These are phyloP conservation scores for Penicillium vulpinum DNA, from an alignment of 2,329 filamentous ascomycete genomes.

Conservation along the genomic window DNA sequence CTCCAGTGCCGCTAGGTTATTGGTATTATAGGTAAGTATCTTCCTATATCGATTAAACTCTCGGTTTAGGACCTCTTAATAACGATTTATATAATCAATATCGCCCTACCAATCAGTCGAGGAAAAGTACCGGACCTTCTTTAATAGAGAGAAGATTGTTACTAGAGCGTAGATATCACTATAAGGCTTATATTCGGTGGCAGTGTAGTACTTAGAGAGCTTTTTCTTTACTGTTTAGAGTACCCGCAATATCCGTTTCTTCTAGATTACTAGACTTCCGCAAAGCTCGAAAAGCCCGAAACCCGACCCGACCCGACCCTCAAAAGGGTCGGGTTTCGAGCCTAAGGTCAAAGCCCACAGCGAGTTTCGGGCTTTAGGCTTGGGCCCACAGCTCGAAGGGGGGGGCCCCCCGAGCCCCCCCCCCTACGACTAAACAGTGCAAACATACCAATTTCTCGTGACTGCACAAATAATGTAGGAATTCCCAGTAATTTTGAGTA, in stretches of 20 bases:
- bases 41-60: not conserved
- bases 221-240: not conserved
- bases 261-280: no score
- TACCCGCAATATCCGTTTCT: not conserved
- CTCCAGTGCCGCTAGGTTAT: not conserved
- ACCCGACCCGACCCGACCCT: no score
- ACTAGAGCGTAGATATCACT: not conserved
- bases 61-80: not conserved
- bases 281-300: no score
- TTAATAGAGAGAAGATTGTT: not conserved
- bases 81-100: not conserved
- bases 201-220: not conserved
- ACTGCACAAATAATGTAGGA: no score
- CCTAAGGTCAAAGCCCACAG: no score
- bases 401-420: no score
- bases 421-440: no score
- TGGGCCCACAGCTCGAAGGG: no score
- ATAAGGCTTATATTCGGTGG: not conserved
- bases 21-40: conserved; percentile 5
- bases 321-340: no score
- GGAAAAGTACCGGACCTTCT: not conserved
- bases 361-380: no score
- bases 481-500: no score
- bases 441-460: no score
- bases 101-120: not conserved